phyloP scores from a whole-genome alignment of 2,329 filamentous ascomycete species.

The Cercospora berteroae region DNA sequence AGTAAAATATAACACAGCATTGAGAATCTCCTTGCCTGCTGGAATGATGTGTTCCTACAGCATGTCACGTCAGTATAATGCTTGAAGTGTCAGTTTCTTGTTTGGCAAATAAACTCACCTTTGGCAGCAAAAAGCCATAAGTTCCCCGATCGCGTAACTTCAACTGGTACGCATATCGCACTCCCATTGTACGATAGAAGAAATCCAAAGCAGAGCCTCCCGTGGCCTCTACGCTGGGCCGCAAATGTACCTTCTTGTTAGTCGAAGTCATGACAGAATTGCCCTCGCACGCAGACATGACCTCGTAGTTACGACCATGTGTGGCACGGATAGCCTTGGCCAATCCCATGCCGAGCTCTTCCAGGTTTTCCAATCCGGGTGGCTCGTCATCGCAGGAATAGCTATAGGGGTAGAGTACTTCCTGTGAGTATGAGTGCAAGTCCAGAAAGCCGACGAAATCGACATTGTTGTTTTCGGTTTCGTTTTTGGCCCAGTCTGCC shows the following conservation, averaged over 20 bases:
- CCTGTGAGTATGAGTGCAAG: constrained; percentile 91
- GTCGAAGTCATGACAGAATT: constrained; percentile 52
- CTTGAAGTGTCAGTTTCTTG: neutral
- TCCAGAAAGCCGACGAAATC: constrained; percentile 84
- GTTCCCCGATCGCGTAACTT: constrained; percentile 90
- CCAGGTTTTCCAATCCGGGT: constrained; percentile 84
- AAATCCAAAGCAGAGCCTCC: constrained; percentile 90
- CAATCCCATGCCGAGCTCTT: constrained; percentile 84
- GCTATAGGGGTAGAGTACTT: constrained; percentile 88
- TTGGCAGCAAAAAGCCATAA: constrained; percentile 89
- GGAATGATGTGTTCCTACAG: constrained; percentile 17
- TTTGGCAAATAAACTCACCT: constrained; percentile 66
- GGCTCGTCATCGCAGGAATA: constrained; percentile 77
- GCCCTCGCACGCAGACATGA: constrained; percentile 83
- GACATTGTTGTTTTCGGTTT: constrained; percentile 67
- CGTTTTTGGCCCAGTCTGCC: constrained; percentile 77
- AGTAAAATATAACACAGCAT: constrained; percentile 79
- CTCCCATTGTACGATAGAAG: constrained; percentile 85
- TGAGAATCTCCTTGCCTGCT: constrained; percentile 71
- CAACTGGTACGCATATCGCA: constrained; percentile 86
- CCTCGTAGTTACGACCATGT: constrained; percentile 59
- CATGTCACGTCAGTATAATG: neutral
- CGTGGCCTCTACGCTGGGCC: constrained; percentile 65
- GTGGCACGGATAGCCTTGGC: constrained; percentile 85
- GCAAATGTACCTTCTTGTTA: constrained; percentile 37